Base-by-base conservation (phyloP, 225 moss, liverwort and hornwort species). In the Physcomitrellopsis africana region DNA sequence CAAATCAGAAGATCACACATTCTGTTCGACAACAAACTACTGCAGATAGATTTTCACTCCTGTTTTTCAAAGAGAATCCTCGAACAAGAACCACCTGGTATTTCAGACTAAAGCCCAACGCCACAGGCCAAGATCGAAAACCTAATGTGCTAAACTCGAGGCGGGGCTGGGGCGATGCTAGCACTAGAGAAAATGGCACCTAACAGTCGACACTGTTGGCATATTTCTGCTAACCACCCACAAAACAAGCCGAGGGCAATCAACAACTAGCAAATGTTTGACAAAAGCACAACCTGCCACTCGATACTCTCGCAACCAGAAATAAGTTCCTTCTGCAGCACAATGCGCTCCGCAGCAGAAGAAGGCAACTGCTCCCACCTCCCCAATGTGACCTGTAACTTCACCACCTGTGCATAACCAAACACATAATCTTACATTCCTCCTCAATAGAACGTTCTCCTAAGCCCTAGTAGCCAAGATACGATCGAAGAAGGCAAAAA, bases 231-330 rank as follows among this genome's bases (percentile, higher is more conserved):
- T 52, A n/a, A 52, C 14, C 41, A 16, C 49, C 13, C 20, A 73
- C 48, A 60, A 17, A 53, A 53, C 4, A 17, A 15, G 14, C 46
- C 29, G 19, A 68, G 22, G 54, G 43, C 54, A 26, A 66, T 48
- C 56, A 18, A 67, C 37, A 68, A 17, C 16, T 23, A 16, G 32
- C 32, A 37, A 37, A 37, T 37, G 32, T 4, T 37, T 2, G 32
- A 37, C 32, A 57, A 3, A 22, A 64, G 44, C 23, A 22, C 52
- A 26, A 96, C 96, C 92, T 97, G 94, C 92, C 92, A 92, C 60
- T 90, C 88, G 27, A 97, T 86, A 19, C 82, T 97, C 72, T 91
- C 92, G 75, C 89, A 97, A 11, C 74, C 73, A 45, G 86, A 81
- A 43, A 91, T 63, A 23, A 97, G 86, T 67, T 86, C 91, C 73